Evolutionary conservation across 441 rosid species (phyloP).

Genomic region (Syzygium malaccense): DNA sequence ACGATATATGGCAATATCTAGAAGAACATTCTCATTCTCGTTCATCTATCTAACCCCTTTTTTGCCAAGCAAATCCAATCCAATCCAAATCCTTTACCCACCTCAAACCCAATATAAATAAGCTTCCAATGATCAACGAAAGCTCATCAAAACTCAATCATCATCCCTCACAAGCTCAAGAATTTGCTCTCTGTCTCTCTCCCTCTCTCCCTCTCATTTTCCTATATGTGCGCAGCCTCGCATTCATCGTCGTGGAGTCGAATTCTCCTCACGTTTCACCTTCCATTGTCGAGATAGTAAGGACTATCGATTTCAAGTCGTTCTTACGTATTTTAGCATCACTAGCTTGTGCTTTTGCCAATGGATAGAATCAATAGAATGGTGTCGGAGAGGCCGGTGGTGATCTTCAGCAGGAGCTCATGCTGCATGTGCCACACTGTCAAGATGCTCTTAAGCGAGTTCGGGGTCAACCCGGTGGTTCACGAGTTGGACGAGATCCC

Average conservation of each 20-base stretch:
- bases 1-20: conserved; percentile 9
- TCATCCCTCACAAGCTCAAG: not conserved
- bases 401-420: conserved; percentile 71
- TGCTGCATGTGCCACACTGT: conserved; percentile 75
- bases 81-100: not conserved
- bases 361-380: conserved; percentile 59
- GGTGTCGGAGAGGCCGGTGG: conserved; percentile 63
- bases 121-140: not conserved
- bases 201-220: not conserved
- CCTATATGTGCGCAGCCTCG: not conserved
- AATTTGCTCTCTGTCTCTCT: not conserved
- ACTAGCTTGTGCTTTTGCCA: not conserved
- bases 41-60: not conserved
- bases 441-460: conserved; percentile 49
- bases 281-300: not conserved
- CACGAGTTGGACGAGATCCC: conserved; percentile 63
- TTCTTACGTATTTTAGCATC: not conserved
- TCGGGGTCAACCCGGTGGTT: conserved; percentile 60
- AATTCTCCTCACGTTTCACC: not conserved
- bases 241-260: not conserved
- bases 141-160: conserved; percentile 7
- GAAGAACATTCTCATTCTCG: conserved; percentile 13
- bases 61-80: not conserved
- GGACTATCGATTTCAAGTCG: not conserved
- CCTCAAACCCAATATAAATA: conserved; percentile 21